Evolutionary conservation across 345 rosid genomes (phyloP).

Genomic region (Sonneratia alba): DNA sequence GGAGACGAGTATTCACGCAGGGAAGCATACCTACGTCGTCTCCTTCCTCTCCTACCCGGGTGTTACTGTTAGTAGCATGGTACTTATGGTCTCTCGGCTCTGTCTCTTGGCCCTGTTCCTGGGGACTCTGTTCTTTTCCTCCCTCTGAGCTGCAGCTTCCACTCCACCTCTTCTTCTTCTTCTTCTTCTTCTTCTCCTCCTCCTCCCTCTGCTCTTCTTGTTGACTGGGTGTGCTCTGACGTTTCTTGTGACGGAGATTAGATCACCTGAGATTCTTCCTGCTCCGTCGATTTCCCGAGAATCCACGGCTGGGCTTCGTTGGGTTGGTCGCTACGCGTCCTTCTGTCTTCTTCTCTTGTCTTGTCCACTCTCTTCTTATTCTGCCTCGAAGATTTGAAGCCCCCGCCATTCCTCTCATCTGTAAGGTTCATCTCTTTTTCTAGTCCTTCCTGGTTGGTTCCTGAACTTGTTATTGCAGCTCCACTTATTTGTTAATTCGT

Average conservation of each 20-base stretch:
- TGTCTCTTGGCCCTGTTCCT: neutral
- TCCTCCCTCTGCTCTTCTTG: neutral
- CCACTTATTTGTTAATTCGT: neutral
- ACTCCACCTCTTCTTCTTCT: no score
- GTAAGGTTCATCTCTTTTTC: neutral
- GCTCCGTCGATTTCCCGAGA: neutral
- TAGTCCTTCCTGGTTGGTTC: neutral
- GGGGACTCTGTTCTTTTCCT: neutral
- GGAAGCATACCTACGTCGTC: neutral
- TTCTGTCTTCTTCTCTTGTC: neutral
- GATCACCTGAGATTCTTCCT: neutral
- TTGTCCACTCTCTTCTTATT: neutral
- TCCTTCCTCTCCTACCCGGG: neutral
- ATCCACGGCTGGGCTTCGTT: neutral
- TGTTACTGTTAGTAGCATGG: neutral
- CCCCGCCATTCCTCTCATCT: neutral
- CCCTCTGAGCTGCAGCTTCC: neutral
- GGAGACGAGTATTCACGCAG: neutral
- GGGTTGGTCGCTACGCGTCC: neutral
- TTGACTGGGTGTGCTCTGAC: neutral
- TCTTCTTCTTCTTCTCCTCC: neutral
- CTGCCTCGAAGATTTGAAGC: neutral
- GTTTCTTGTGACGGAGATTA: neutral
- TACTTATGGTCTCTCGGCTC: neutral
- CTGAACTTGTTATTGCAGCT: neutral